Evolutionary conservation across 305 asterid species (phyloP).

Genomic region (Fraxinus latifolia): DNA sequence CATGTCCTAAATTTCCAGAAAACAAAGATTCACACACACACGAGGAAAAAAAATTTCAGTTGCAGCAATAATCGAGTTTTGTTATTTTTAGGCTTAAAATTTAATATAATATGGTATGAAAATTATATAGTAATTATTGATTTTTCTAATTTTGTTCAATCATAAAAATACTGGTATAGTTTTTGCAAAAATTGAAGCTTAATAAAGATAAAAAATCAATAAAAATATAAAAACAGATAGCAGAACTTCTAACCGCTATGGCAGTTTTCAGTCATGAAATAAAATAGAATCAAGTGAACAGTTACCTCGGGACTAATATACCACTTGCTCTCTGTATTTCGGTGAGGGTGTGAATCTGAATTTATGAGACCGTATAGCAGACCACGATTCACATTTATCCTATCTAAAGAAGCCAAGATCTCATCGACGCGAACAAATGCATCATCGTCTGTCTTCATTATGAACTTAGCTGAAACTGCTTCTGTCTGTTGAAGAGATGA

Average conservation of each 20-base stretch:
- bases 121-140: neutral
- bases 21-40: neutral
- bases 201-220: neutral
- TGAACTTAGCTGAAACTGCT: constrained; percentile 69
- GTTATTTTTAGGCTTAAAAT: neutral
- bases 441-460: constrained; percentile 98
- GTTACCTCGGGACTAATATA: constrained; percentile 80
- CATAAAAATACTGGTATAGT: neutral
- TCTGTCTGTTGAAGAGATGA: constrained; percentile 70
- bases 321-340: constrained; percentile 88
- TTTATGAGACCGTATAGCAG: constrained; percentile 87
- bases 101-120: neutral
- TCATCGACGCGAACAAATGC: constrained; percentile 95
- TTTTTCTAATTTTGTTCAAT: neutral
- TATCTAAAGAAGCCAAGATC: constrained; percentile 57
- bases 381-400: constrained; percentile 52
- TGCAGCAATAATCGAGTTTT: neutral
- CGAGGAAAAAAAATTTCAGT: neutral
- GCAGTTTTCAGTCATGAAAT: constrained; percentile 8
- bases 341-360: constrained; percentile 75
- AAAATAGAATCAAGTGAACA: constrained; percentile 18
- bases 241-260: neutral
- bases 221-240: neutral
- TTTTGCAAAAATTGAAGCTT: neutral
- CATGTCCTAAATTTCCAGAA: neutral